phyloP scores from a whole-genome alignment of 495 filamentous ascomycete genomes.

The Hypoxylon intermedium region DNA sequence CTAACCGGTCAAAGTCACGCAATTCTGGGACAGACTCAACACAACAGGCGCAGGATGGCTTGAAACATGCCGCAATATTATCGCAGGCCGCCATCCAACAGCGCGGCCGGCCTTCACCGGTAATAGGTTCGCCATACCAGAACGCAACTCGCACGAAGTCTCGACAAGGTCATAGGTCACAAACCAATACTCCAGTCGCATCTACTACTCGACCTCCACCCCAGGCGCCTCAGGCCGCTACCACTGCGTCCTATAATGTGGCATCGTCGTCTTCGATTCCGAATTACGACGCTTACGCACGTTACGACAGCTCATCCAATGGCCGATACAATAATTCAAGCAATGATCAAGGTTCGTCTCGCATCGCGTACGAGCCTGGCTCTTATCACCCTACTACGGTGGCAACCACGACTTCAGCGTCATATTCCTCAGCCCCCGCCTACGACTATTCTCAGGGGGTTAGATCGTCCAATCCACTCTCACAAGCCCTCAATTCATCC shows the following conservation, averaged over 20 bases:
- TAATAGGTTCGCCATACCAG: constrained; percentile 38
- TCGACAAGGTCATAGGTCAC: constrained; percentile 36
- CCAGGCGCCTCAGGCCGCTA: constrained; percentile 28
- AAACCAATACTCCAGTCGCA: constrained; percentile 33
- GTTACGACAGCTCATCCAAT: constrained; percentile 30
- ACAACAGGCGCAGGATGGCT: constrained; percentile 17
- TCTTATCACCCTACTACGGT: constrained; percentile 32
- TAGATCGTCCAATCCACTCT: constrained; percentile 32
- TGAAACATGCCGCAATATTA: constrained; percentile 22
- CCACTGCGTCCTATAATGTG: constrained; percentile 25
- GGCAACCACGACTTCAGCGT: constrained; percentile 28
- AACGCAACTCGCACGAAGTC: constrained; percentile 23
- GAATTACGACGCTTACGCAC: constrained; percentile 36
- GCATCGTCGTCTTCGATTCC: constrained; percentile 26
- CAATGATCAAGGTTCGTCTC: constrained; percentile 29
- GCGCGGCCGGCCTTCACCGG: constrained; percentile 25
- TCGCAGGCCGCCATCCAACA: constrained; percentile 22
- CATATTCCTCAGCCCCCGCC: constrained; percentile 30
- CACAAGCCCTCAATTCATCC: constrained; percentile 30
- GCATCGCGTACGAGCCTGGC: constrained; percentile 37
- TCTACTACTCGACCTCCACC: constrained; percentile 32
- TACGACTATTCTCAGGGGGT: constrained; percentile 36
- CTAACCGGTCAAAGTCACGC: constrained; percentile 32
- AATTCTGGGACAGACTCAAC: constrained; percentile 26
- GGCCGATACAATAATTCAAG: constrained; percentile 31